phyloP scores from a whole-genome alignment of 148 eudicot species.

The Polygonum aviculare region DNA sequence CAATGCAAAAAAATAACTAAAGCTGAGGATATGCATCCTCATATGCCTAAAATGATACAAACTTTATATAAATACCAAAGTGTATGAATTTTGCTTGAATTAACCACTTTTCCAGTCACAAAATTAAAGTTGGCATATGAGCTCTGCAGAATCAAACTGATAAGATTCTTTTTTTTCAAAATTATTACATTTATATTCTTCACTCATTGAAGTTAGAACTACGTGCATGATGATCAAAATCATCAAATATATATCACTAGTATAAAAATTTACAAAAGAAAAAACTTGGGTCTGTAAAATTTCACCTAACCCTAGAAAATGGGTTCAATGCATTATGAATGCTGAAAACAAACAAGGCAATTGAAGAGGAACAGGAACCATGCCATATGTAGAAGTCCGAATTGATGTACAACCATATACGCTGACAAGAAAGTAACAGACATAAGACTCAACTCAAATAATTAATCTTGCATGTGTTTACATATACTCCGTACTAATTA shows the following conservation, averaged over 20 bases:
- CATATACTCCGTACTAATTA: not conserved
- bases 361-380: not conserved
- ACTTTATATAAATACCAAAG: no score
- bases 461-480: not conserved
- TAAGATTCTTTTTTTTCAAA: not conserved
- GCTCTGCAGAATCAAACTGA: not conserved
- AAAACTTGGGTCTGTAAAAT: not conserved
- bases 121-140: not conserved
- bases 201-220: no score
- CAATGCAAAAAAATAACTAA: no score
- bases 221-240: no score
- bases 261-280: not conserved
- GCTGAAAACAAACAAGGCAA: not conserved
- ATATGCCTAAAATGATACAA: no score
- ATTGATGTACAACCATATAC: constrained; percentile 7
- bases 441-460: not conserved
- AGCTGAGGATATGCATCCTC: no score
- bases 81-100: no score
- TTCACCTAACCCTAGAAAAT: not conserved
- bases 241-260: no score
- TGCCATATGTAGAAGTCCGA: constrained; percentile 1
- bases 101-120: no score
- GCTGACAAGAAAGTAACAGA: not conserved
- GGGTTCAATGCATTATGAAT: not conserved
- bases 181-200: no score